phyloP scores from a whole-genome alignment of 805 yeast genomes.

The Saccharomycopsis sp. region DNA sequence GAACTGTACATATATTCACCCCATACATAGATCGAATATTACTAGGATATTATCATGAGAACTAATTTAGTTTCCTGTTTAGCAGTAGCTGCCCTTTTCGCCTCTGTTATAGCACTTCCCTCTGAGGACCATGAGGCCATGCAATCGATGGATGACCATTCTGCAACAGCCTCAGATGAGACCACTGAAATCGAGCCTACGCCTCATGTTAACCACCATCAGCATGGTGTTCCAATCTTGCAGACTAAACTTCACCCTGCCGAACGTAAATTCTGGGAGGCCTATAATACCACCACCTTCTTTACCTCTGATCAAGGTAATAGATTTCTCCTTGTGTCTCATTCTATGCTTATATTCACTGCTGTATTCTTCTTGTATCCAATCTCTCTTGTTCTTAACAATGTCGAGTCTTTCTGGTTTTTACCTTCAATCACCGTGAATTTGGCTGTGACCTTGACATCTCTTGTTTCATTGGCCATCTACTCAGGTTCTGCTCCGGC shows the following conservation, averaged over 20 bases:
- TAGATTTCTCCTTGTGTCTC: conserved; percentile 48
- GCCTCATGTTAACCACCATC: conserved; percentile 41
- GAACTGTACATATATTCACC: too few relatives aligned
- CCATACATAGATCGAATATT: too few relatives aligned
- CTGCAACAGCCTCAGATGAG: neutral
- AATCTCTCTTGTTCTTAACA: conserved; percentile 54
- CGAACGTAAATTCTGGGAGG: conserved; percentile 71
- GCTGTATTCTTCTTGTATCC: conserved; percentile 61
- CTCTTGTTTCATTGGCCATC: conserved; percentile 49
- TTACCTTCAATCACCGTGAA: conserved; percentile 51
- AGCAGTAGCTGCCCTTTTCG: neutral
- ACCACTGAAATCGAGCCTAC: conserved; percentile 28
- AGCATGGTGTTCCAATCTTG: conserved; percentile 73
- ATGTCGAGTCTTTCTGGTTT: conserved; percentile 51
- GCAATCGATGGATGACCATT: neutral
- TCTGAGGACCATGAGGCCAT: neutral
- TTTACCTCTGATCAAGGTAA: conserved; percentile 48
- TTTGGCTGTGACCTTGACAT: conserved; percentile 37
- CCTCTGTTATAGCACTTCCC: neutral
- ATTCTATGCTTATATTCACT: conserved; percentile 38
- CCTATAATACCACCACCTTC: conserved; percentile 71
- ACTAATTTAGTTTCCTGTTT: neutral
- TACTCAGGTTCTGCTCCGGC: conserved; percentile 54
- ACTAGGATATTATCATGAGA: too few relatives aligned
- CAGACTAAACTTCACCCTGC: conserved; percentile 59